Conservation (phyloP, 768 basidiomycete species). For the Leucosporidium scottii region DNA sequence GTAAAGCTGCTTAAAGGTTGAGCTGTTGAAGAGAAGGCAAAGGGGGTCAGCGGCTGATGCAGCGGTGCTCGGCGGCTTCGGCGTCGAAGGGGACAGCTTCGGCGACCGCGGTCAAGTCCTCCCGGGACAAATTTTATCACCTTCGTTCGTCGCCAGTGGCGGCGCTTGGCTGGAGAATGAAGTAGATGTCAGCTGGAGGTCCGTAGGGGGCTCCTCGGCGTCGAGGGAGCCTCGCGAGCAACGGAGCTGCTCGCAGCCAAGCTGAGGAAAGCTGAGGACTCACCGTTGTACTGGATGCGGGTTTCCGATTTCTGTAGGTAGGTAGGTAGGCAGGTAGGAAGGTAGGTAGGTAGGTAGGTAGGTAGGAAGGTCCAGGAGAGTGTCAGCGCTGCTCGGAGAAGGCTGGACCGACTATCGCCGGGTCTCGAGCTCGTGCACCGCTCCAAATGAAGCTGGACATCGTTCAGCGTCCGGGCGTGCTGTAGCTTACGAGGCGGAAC, state of each 20-base stretch:
- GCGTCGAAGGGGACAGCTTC: too few species aligned
- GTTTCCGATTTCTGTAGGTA: slow-evolving; percentile 69
- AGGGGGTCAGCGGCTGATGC: slow-evolving; percentile 11
- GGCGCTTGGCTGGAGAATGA: too few species aligned
- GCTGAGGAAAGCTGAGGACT: background rate
- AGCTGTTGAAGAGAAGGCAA: background rate
- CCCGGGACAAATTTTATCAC: slow-evolving; percentile 44
- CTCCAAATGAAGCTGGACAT: too few species aligned
- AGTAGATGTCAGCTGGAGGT: too few species aligned
- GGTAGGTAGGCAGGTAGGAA: too few species aligned
- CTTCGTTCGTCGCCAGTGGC: slow-evolving; percentile 99
- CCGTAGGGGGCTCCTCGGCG: too few species aligned
- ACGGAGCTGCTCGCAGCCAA: too few species aligned
- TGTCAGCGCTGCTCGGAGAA: slow-evolving; percentile 40
- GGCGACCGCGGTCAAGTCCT: background rate
- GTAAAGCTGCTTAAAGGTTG: slow-evolving; percentile 7
- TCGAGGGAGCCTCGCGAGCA: too few species aligned
- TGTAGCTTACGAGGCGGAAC: slow-evolving; percentile 59
- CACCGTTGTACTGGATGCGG: slow-evolving; percentile 60
- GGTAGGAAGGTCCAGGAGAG: background rate
- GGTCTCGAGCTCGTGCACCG: too few species aligned
- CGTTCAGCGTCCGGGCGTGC: too few species aligned
- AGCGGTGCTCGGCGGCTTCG: background rate
- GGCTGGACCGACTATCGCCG: too few species aligned
- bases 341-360: too few species aligned